These are phyloP conservation scores for Metarhizium rileyi DNA, from an alignment of 2,329 filamentous ascomycete genomes.

Conservation along the genomic window DNA sequence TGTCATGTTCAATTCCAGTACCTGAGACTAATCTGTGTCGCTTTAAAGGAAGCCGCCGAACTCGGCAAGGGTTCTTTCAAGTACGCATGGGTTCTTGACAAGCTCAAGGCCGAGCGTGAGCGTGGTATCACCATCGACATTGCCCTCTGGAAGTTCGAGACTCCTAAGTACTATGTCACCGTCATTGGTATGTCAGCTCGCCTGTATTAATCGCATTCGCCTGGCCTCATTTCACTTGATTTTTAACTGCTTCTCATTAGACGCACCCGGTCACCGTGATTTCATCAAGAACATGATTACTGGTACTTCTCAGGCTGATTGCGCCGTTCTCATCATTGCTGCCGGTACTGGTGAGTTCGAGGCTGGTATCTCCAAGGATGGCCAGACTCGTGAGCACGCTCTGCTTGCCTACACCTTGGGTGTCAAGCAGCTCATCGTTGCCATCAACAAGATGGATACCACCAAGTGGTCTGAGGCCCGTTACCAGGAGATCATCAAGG, in stretches of 20 bases:
- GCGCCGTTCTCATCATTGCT: slow-evolving; percentile 99
- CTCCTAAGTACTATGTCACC: slow-evolving; percentile 93
- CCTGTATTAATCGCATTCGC: not conserved
- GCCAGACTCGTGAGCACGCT: slow-evolving; percentile 99
- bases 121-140: slow-evolving; percentile 99
- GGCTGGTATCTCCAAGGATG: slow-evolving; percentile 99
- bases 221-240: not conserved
- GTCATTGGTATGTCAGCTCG: slow-evolving; percentile 71
- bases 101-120: slow-evolving; percentile 97
- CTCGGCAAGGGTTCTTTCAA: slow-evolving; percentile 99
- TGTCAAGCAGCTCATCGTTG: slow-evolving; percentile 99
- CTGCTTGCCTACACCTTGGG: slow-evolving; percentile 99
- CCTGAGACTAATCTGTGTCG: slow-evolving; percentile 1
- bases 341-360: slow-evolving; percentile 99
- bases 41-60: slow-evolving; percentile 83
- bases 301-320: slow-evolving; percentile 99
- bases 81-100: slow-evolving; percentile 99
- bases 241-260: slow-evolving; percentile 28
- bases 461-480: slow-evolving; percentile 95
- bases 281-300: slow-evolving; percentile 99
- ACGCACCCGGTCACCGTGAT: slow-evolving; percentile 99
- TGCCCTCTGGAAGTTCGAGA: slow-evolving; percentile 99
- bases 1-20: not conserved
- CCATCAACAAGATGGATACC: slow-evolving; percentile 99
- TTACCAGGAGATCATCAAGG: slow-evolving; percentile 99